Base-by-base conservation (phyloP, 2,329 filamentous ascomycete genomes). In the Fusarium decemcellulare region DNA sequence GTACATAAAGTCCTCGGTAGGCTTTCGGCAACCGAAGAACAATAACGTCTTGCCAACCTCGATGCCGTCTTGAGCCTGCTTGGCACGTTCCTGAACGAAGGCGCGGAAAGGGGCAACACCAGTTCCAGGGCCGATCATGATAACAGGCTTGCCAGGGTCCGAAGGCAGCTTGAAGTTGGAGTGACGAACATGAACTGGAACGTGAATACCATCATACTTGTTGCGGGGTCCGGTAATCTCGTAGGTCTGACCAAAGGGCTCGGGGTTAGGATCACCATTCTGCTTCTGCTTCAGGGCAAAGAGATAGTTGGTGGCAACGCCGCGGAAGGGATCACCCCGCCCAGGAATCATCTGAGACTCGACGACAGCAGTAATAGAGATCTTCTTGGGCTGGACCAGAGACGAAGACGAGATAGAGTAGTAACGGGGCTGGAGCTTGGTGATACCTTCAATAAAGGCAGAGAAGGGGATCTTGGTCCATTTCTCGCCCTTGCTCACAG, bases 371-470 rank as follows among this genome's bases (percentile, higher is more conserved):
- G 96, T 99, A 76, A 99, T 92, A 65, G 96, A 93, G 72, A 99
- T 94, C 84, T 94, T 95, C 82, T 97, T 91, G 79, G 96, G 95
- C 79, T 99, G 95, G 15, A 97, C 95, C 9, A 94, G 81, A 8
- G 96, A 98, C 1, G 96, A 98, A 1, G 97, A 99, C 3, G 96
- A 99, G 80, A 99, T 99, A 52, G 97, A 99, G 85, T 99, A 99
- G 87, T 98, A 99, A 52, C 96, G 93, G 40, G 96, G 95, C 81
- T 99, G 96, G 61, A 99, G 90, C 86, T 98, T 98, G 82, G 91
- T 93, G 66, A 99, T 82, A 71, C 94, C 93, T 85, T 99, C 96
- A 72, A 99, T 94, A 74, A 98, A 91, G 74, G 95, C 91, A 9
- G 96, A 97, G 83, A 99, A 98, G 15, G 96, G 97, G 59, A 98